Conservation (phyloP, 495 filamentous ascomycete species). For the Penicillium crystallinum region DNA sequence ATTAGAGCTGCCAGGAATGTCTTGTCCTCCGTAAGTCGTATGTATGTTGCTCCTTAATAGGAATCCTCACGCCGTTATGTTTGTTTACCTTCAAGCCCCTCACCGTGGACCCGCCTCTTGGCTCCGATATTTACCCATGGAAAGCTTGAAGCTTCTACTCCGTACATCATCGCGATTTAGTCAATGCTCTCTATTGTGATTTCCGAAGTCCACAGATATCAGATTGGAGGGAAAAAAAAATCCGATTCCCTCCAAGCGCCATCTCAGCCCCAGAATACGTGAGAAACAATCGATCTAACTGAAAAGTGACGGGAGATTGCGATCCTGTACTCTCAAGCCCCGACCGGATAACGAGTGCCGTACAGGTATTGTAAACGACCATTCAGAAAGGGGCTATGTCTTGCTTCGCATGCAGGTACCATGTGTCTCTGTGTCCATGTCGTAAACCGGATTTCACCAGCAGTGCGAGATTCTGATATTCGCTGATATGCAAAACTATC, state of each 20-base stretch:
- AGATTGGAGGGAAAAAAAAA: too few species aligned
- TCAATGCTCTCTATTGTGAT: too few species aligned
- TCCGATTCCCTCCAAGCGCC: too few species aligned
- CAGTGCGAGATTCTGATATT: slow-evolving; percentile 5
- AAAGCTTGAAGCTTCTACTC: neutral
- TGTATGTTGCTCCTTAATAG: too few species aligned
- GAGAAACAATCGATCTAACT: neutral
- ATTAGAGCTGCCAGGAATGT: neutral
- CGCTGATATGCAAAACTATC: neutral
- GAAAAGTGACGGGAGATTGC: neutral
- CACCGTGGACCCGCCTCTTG: too few species aligned
- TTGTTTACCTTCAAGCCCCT: neutral
- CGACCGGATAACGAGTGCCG: neutral
- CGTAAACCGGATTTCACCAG: neutral
- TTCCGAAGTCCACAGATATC: too few species aligned
- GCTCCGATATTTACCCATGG: too few species aligned
- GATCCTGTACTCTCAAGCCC: neutral
- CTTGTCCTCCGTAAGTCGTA: too few species aligned
- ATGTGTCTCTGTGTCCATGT: slow-evolving; percentile 1
- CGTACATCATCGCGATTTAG: too few species aligned
- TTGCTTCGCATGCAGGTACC: neutral
- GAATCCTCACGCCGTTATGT: neutral
- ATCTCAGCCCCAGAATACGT: neutral
- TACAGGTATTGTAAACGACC: neutral
- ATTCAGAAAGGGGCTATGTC: neutral